Percentiles rank a stretch among this genome's conserved stretches.
Conservation (phyloP, 2,329 filamentous ascomycete species). For the Verticillium albo-atrum region DNA sequence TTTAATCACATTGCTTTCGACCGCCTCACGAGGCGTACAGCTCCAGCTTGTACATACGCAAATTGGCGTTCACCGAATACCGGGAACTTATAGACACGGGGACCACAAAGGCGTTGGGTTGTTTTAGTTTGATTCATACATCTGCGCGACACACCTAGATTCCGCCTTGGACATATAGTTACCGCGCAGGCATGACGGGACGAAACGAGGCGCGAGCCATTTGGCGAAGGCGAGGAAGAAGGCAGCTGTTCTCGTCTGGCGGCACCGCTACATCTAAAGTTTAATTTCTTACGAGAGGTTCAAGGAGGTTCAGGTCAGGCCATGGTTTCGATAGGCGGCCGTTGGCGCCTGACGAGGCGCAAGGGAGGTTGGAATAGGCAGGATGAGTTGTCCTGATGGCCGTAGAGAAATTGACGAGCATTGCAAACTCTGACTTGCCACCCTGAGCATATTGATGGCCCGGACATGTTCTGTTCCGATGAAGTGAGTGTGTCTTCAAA, state of each 20-base stretch:
- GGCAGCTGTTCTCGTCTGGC: neutral
- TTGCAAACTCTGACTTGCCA: neutral
- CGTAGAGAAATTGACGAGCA: neutral
- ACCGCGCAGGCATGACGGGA: slow-evolving; percentile 1
- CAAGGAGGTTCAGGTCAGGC: neutral
- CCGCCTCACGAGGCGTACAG: slow-evolving; percentile 3
- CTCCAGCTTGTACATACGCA: slow-evolving; percentile 3
- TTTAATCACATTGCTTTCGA: slow-evolving; percentile 3
- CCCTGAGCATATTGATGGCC: no score
- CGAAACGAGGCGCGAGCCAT: neutral
- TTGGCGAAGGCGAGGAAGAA: neutral
- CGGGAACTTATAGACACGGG: slow-evolving; percentile 10
- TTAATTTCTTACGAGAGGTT: slow-evolving; percentile 2
- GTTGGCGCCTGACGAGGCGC: neutral
- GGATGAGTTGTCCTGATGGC: neutral
- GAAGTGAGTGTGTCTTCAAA: no score
- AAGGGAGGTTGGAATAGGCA: neutral
- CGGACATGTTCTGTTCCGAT: no score
- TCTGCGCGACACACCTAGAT: slow-evolving; percentile 5
- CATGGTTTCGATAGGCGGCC: neutral
- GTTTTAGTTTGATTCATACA: slow-evolving; percentile 2
- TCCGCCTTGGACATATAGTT: slow-evolving; percentile 2
- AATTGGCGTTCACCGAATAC: slow-evolving; percentile 1
- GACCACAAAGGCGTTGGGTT: slow-evolving; percentile 6
- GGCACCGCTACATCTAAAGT: neutral